Evolutionary conservation across 148 eudicot species (phyloP).

Genomic region (Pharnaceum exiguum): DNA sequence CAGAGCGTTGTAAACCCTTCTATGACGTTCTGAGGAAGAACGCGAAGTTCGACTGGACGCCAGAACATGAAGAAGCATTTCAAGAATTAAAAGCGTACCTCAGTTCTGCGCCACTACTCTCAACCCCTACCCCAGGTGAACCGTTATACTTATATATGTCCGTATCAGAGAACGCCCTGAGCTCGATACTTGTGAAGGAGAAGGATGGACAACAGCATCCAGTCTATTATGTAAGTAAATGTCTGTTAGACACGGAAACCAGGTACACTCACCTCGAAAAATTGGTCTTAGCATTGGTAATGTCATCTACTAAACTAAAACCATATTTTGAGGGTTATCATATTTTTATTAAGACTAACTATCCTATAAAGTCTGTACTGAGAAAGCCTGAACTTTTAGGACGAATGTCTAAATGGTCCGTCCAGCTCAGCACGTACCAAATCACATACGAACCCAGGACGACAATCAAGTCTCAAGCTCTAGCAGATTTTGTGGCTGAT

Average conservation of each 20-base stretch:
- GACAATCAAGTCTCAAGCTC: not conserved
- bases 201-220: not conserved
- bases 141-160: not conserved
- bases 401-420: no score
- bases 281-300: not conserved
- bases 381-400: not conserved
- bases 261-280: not conserved
- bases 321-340: not conserved
- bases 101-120: not conserved
- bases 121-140: not conserved
- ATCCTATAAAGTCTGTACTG: not conserved
- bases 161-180: not conserved
- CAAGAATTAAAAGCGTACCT: not conserved
- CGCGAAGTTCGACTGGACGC: not conserved
- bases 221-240: not conserved
- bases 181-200: not conserved
- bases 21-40: not conserved
- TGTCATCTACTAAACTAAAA: not conserved
- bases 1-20: not conserved
- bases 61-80: not conserved
- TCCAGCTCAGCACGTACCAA: not conserved
- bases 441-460: conserved; percentile 2
- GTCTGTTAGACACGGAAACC: not conserved
- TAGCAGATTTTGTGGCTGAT: not conserved
- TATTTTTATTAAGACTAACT: not conserved